Percentiles rank a stretch among this genome's conserved stretches.
phyloP scores from a whole-genome alignment of 768 basidiomycete genomes.

The Boletus rex-veris region DNA sequence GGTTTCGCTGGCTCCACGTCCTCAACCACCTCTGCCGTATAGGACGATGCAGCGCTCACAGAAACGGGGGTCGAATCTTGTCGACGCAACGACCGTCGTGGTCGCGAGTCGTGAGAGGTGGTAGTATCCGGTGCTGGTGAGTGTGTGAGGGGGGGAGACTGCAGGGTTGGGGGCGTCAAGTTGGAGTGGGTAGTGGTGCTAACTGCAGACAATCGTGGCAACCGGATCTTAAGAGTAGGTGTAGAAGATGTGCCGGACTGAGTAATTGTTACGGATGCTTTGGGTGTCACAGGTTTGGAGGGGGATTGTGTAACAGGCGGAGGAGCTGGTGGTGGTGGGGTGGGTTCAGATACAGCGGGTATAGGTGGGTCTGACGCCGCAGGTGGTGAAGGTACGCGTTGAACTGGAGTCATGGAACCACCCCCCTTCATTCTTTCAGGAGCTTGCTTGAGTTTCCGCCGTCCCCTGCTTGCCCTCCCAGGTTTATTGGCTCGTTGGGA shows the following conservation, averaged over 20 bases:
- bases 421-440: constrained; percentile 18
- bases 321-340: constrained; percentile 3
- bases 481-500: constrained; percentile 14
- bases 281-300: constrained; percentile 30
- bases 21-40: constrained; percentile 26
- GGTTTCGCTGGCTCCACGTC: constrained; percentile 26
- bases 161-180: constrained; percentile 14
- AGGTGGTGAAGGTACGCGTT: constrained; percentile 15
- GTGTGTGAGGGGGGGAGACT: constrained; percentile 19
- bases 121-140: constrained; percentile 24
- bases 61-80: constrained; percentile 29
- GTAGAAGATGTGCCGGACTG: constrained; percentile 31
- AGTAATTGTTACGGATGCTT: constrained; percentile 34
- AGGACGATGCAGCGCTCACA: constrained; percentile 32
- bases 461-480: constrained; percentile 15
- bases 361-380: constrained; percentile 9
- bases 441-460: constrained; percentile 23
- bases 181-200: constrained; percentile 25
- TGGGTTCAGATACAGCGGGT: constrained; percentile 14
- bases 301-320: constrained; percentile 9
- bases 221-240: constrained; percentile 34
- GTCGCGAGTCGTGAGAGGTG: constrained; percentile 23
- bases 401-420: constrained; percentile 3
- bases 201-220: constrained; percentile 32
- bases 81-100: constrained; percentile 27